Percentiles rank a stretch among this genome's conserved stretches.
Evolutionary conservation across 441 rosid species (phyloP).

Genomic region (Syzygium malaccense): DNA sequence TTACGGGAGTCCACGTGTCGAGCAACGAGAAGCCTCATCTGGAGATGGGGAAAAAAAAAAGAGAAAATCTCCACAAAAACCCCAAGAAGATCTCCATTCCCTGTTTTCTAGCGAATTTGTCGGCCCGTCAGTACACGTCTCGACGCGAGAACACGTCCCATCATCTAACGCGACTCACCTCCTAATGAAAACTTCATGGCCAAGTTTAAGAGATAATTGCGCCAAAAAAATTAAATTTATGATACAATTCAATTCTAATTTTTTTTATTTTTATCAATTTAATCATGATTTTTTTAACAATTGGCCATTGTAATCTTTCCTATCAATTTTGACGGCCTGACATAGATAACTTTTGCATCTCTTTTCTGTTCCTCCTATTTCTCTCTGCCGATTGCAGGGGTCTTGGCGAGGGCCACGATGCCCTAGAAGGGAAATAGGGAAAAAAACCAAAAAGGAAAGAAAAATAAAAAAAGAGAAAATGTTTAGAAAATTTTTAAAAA

Average conservation of each 20-base stretch:
- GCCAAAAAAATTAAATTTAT: fast-evolving
- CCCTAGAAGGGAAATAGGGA: not conserved
- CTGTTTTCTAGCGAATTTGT: not conserved
- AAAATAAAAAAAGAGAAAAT: not conserved
- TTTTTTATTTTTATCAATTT: not conserved
- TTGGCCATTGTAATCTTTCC: fast-evolving
- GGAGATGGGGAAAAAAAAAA: not conserved
- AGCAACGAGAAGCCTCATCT: not conserved
- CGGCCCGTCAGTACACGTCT: not conserved
- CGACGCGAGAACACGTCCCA: not conserved
- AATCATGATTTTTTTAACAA: not conserved
- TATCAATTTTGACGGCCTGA: fast-evolving
- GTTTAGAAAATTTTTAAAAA: not conserved
- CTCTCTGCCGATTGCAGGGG: fast-evolving
- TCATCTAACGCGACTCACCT: too few species aligned
- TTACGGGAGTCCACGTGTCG: not conserved
- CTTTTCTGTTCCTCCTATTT: not conserved
- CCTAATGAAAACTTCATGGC: not conserved
- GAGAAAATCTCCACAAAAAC: not conserved
- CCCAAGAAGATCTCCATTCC: not conserved
- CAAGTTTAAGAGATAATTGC: not conserved
- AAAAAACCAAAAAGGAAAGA: not conserved
- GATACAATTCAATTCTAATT: not conserved
- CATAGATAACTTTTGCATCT: not conserved
- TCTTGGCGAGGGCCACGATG: fast-evolving